Conservation (phyloP, 495 filamentous ascomycete genomes). For the Oidiodendron maius region DNA sequence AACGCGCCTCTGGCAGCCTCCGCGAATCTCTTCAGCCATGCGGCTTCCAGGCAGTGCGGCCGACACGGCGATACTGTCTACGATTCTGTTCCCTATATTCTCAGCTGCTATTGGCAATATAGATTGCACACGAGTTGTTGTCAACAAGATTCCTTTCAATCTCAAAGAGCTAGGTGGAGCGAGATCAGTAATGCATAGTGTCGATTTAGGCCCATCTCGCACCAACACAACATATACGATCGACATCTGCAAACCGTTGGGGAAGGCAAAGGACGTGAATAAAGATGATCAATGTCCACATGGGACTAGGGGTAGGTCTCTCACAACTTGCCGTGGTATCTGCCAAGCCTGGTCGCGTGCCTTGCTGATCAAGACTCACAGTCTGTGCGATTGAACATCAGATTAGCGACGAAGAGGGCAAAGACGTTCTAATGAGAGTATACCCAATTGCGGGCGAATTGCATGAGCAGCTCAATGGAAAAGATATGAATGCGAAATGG, state of each 20-base stretch:
- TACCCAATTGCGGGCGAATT: constrained; percentile 75
- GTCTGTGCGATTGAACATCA: constrained; percentile 73
- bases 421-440: constrained; percentile 36
- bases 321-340: not conserved
- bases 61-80: constrained; percentile 28
- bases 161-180: constrained; percentile 62
- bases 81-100: constrained; percentile 40
- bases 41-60: constrained; percentile 15
- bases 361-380: constrained; percentile 22
- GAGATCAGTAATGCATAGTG: constrained; percentile 60
- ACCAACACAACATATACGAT: constrained; percentile 83
- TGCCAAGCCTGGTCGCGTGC: not conserved
- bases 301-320: constrained; percentile 51
- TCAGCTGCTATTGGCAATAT: constrained; percentile 41
- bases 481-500: constrained; percentile 52
- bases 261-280: constrained; percentile 38
- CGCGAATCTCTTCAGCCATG: constrained; percentile 15
- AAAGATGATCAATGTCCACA: constrained; percentile 52
- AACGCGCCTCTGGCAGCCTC: too few relatives aligned
- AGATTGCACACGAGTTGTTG: constrained; percentile 57
- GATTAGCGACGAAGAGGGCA: constrained; percentile 36
- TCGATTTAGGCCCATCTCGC: constrained; percentile 33
- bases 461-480: constrained; percentile 41
- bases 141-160: constrained; percentile 56
- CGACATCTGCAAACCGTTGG: constrained; percentile 69